Evolutionary conservation across 2,329 filamentous ascomycete genomes (phyloP), one percentile per base, ranked within the genome.

Genomic region (Westerdykella ornata): DNA sequence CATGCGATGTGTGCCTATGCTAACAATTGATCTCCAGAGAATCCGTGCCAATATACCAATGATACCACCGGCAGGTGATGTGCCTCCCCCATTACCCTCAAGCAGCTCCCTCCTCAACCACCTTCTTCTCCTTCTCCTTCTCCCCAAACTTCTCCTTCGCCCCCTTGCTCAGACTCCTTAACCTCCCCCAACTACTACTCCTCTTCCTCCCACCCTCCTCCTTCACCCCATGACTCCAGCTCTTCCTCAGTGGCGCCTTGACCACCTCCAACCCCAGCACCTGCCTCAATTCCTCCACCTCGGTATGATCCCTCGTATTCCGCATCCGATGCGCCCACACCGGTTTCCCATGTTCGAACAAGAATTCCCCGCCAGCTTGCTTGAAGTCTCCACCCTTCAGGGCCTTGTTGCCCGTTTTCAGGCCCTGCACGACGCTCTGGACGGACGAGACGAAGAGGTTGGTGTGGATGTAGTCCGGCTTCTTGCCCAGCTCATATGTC

Each of bases 241-340:
- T 46, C 51, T 63, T 60, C 37, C 60, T 37, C 39, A 59, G 38
- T 5, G 59, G 57, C 29, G 56, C 53, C 36, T 54, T 54, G 17
- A 42, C 45, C 5, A 41, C 56, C 32, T 62, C 56, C 15, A 67
- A 39, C 0, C 81, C 81, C 35, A 88, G 61, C 11, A 85, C 63
- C 52, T 76, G 70, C 66, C 79, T 77, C 41, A 88, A 54, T 60
- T 82, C 81, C 0, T 74, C 72, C 1, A 89, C 71, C 69, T 88
- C 85, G 1, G 77, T 76, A 59, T 94, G 87, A 51, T 89, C 86
- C 37, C 86, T 70, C 11, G 85, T 90, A 43, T 78, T 85, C 58
- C 73, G 73, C 86, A 94, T 94, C 19, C 85, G 74, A 66, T 90
- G 85, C 54, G 83, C 88, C 86, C 87, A 94, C 1, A 78, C 81